Evolutionary conservation across 164 flowering plant species (phyloP).

Genomic region (Akebia trifoliata): DNA sequence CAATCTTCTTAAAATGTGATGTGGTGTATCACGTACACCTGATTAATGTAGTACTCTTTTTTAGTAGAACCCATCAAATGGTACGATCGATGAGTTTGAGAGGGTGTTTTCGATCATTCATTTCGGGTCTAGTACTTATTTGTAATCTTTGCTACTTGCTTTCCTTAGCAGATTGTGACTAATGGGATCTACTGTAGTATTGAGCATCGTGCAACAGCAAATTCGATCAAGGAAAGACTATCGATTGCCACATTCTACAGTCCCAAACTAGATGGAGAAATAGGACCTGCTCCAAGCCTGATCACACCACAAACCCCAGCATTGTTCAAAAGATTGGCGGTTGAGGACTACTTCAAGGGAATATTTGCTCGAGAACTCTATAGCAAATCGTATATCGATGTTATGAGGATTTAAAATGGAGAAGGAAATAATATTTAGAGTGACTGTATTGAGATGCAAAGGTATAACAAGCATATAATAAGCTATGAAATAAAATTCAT

Average conservation of each 20-base stretch:
- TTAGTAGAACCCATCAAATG: too few species aligned
- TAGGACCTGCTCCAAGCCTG: constrained; percentile 44
- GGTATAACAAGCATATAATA: background rate
- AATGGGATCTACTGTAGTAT: constrained; percentile 48
- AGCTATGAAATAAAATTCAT: background rate
- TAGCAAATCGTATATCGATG: constrained; percentile 38
- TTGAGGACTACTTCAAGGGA: constrained; percentile 28
- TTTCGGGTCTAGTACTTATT: background rate
- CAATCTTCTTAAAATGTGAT: too few species aligned
- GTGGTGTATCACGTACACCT: too few species aligned
- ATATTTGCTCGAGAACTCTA: constrained; percentile 28
- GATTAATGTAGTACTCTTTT: too few species aligned
- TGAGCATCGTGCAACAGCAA: constrained; percentile 49
- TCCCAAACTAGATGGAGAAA: constrained; percentile 21
- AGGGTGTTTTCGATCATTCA: too few species aligned
- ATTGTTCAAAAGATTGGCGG: constrained; percentile 15
- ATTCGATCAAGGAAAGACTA: constrained; percentile 39
- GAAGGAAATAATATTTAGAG: too few species aligned
- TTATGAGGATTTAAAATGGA: constrained; percentile 20
- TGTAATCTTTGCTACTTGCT: background rate
- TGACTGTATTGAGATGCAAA: too few species aligned
- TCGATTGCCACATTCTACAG: constrained; percentile 44
- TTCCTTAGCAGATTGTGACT: constrained; percentile 32
- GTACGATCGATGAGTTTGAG: too few species aligned
- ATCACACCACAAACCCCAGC: constrained; percentile 31